Evolutionary conservation across 2,329 filamentous ascomycete genomes (phyloP).

Genomic region (Aspergillus caelatus): DNA sequence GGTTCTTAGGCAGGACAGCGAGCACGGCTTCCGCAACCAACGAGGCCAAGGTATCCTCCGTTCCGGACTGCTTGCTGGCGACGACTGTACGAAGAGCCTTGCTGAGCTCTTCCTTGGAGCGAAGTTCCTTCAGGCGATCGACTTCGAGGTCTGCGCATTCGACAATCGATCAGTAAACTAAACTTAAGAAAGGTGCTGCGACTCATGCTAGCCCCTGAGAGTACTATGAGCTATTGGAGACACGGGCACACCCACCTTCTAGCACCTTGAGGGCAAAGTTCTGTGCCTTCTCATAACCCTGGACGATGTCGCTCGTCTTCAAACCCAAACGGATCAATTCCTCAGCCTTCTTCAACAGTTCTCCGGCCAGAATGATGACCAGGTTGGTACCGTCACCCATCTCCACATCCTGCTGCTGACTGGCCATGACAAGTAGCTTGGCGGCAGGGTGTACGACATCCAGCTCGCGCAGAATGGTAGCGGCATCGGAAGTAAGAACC

Average conservation of each 20-base stretch:
- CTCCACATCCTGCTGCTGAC: constrained; percentile 97
- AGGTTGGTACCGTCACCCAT: constrained; percentile 99
- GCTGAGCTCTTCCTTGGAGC: constrained; percentile 78
- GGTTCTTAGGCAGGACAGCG: constrained; percentile 92
- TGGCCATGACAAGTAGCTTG: constrained; percentile 97
- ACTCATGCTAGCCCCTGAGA: constrained; percentile 12
- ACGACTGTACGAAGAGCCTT: constrained; percentile 96
- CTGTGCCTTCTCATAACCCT: constrained; percentile 93
- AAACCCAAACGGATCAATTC: constrained; percentile 94
- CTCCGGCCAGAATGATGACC: constrained; percentile 92
- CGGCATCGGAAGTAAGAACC: constrained; percentile 97
- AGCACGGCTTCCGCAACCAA: constrained; percentile 84
- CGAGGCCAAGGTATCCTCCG: constrained; percentile 82
- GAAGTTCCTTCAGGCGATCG: constrained; percentile 85
- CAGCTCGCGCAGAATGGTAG: constrained; percentile 94
- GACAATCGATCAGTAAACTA: neutral
- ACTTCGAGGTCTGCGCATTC: constrained; percentile 71
- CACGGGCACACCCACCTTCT: constrained; percentile 59
- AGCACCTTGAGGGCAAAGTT: constrained; percentile 81
- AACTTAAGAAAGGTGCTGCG: neutral
- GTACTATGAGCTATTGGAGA: neutral
- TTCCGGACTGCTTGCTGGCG: constrained; percentile 94
- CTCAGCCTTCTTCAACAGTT: constrained; percentile 95
- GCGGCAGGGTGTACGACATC: constrained; percentile 98
- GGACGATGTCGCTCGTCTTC: constrained; percentile 96